Percentiles rank a stretch among this genome's conserved stretches.
These are phyloP conservation scores for Auricularia sp. DNA, from an alignment of 768 basidiomycete genomes.

Conservation along the genomic window DNA sequence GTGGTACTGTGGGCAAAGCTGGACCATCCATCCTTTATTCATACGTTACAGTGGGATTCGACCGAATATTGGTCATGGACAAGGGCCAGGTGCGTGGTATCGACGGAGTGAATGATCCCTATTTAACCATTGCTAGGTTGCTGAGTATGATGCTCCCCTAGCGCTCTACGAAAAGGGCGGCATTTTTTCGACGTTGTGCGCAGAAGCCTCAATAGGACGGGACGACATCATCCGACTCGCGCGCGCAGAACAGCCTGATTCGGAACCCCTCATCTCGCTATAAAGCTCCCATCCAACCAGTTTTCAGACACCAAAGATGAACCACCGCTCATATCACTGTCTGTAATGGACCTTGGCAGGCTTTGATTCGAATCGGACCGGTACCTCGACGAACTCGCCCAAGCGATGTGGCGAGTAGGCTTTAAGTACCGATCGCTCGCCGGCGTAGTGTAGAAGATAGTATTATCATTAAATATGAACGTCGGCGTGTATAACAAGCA, in stretches of 20 bases:
- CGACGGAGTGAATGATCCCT: background rate
- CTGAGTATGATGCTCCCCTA: conserved; percentile 66
- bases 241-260: background rate
- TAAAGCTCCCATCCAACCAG: no score
- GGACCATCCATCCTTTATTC: no score
- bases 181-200: conserved; percentile 60
- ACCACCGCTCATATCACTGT: background rate
- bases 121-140: conserved; percentile 16
- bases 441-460: no score
- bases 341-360: background rate
- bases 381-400: no score
- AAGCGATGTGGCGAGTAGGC: no score
- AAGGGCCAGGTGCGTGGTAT: conserved; percentile 35
- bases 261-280: background rate
- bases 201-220: conserved; percentile 49
- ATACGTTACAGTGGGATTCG: conserved; percentile 37
- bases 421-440: no score
- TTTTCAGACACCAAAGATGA: background rate
- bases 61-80: conserved; percentile 69
- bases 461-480: no score
- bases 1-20: no score
- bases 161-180: conserved; percentile 48
- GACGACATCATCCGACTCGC: conserved; percentile 47
- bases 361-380: no score
- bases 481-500: no score